Evolutionary conservation across 805 yeast species (phyloP).

Genomic region (Brettanomyces anomalus): DNA sequence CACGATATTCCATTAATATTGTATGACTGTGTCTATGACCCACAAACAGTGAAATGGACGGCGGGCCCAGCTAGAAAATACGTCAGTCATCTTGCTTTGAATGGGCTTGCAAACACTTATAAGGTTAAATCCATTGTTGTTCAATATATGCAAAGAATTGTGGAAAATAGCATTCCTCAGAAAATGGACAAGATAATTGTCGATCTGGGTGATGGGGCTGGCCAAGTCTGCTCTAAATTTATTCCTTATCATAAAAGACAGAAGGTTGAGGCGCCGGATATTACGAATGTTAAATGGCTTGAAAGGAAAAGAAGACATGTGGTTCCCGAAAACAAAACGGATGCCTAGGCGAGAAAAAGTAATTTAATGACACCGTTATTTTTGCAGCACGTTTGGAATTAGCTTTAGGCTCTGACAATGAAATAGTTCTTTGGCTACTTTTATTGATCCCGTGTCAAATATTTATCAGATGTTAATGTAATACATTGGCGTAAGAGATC

Average conservation of each 20-base stretch:
- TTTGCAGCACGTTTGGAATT: too few relatives aligned
- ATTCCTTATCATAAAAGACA: constrained; percentile 49
- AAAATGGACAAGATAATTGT: constrained; percentile 7
- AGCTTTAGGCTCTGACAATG: too few relatives aligned
- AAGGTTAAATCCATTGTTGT: constrained; percentile 49
- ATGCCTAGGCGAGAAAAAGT: too few relatives aligned
- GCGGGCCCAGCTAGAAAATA: constrained; percentile 24
- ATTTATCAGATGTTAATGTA: too few relatives aligned
- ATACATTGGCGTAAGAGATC: too few relatives aligned
- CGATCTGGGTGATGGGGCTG: constrained; percentile 74
- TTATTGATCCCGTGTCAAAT: too few relatives aligned
- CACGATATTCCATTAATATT: constrained; percentile 79
- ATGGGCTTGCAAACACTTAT: constrained; percentile 46
- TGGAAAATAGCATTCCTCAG: constrained; percentile 23
- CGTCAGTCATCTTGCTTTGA: constrained; percentile 34
- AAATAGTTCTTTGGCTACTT: too few relatives aligned
- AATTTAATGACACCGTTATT: too few relatives aligned
- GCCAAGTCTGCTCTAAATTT: constrained; percentile 49
- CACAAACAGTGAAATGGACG: constrained; percentile 56
- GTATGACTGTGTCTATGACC: constrained; percentile 72
- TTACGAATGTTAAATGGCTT: constrained; percentile 55
- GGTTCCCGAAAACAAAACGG: too few relatives aligned
- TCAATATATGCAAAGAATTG: constrained; percentile 35
- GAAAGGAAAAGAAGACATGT: constrained; percentile 28
- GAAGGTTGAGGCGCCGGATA: constrained; percentile 55